Evolutionary conservation across 495 filamentous ascomycete genomes (phyloP).

Genomic region (Xylaria palmicola): DNA sequence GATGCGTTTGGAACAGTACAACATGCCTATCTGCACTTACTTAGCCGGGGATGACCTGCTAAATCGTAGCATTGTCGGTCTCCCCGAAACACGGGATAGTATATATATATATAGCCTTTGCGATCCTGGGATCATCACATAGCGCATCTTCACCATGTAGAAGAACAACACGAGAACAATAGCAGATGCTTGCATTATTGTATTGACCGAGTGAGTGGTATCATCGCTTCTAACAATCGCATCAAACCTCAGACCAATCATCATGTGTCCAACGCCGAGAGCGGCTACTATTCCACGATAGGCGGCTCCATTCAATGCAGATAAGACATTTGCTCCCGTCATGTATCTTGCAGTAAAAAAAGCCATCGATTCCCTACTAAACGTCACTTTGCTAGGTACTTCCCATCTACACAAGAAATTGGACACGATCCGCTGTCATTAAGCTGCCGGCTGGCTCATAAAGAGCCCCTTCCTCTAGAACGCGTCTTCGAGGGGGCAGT

Average conservation of each 20-base stretch:
- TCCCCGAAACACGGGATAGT: too few species aligned
- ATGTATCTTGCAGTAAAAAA: neutral
- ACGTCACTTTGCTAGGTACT: neutral
- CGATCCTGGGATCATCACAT: too few species aligned
- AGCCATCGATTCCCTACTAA: neutral
- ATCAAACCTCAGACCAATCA: conserved; percentile 4
- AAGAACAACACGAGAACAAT: neutral
- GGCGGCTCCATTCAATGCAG: neutral
- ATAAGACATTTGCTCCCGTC: neutral
- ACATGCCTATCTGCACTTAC: too few species aligned
- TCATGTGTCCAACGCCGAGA: conserved; percentile 17
- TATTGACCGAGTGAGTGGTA: conserved; percentile 26
- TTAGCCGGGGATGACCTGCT: too few species aligned
- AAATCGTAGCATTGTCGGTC: too few species aligned
- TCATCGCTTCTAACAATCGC: conserved; percentile 31
- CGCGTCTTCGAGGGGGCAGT: conserved; percentile 90
- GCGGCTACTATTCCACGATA: conserved; percentile 7
- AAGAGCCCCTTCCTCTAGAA: conserved; percentile 37
- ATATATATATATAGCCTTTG: too few species aligned
- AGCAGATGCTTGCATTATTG: neutral
- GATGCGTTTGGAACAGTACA: neutral
- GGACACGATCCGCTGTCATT: neutral
- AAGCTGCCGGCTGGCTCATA: neutral
- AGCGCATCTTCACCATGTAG: neutral
- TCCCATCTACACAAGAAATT: neutral